These are phyloP conservation scores for Hypholoma fasciculare DNA, from an alignment of 768 basidiomycete species.

Conservation along the genomic window DNA sequence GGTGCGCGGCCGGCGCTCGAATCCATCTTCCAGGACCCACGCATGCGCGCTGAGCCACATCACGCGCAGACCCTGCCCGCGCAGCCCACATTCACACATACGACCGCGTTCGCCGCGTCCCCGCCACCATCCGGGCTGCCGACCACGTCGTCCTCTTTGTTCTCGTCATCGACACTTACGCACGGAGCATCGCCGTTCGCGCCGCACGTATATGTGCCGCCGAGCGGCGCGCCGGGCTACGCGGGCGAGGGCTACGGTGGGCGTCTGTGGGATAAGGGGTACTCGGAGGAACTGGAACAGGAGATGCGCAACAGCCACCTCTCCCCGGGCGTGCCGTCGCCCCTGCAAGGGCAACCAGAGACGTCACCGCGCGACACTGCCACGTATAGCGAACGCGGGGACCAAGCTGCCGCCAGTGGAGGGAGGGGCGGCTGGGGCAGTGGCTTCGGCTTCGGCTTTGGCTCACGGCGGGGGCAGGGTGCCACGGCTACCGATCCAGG, in stretches of 20 bases:
- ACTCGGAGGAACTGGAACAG: constrained; percentile 36
- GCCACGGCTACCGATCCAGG: constrained; percentile 5
- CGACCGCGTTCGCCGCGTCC: constrained; percentile 11
- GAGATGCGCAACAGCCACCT: constrained; percentile 2
- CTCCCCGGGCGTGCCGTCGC: neutral
- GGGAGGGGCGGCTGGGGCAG: constrained; percentile 18
- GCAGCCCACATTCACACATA: constrained; percentile 15
- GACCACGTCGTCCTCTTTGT: neutral
- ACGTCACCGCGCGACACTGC: neutral
- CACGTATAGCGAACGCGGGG: neutral
- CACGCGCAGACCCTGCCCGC: constrained; percentile 4
- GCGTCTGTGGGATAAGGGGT: constrained; percentile 65
- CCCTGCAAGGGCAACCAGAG: neutral
- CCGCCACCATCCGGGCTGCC: neutral
- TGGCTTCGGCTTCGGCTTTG: constrained; percentile 19
- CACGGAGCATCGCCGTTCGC: constrained; percentile 39
- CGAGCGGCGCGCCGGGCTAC: constrained; percentile 78
- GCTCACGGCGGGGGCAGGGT: constrained; percentile 11
- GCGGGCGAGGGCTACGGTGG: constrained; percentile 52
- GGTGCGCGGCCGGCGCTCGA: constrained; percentile 11
- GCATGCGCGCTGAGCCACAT: neutral
- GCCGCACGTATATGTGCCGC: constrained; percentile 41
- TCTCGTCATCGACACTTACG: constrained; percentile 10
- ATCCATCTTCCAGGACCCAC: constrained; percentile 11
- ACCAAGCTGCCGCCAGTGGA: neutral